These are phyloP conservation scores for Fistulifera pelliculosa DNA, from an alignment of 108 stramenopile genomes.

Conservation along the genomic window DNA sequence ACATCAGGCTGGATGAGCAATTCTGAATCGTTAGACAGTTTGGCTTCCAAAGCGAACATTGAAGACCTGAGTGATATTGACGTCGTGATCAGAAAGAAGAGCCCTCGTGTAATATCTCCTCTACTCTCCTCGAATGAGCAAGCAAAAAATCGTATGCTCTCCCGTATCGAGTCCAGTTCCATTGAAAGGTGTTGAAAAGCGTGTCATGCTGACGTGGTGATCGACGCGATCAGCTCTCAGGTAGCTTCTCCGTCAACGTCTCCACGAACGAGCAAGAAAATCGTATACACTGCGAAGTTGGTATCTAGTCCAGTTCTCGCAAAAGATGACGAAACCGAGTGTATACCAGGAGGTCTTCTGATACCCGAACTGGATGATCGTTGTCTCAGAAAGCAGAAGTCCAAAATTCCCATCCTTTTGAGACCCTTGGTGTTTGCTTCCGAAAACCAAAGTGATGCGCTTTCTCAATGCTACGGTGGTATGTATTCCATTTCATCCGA, in stretches of 20 bases:
- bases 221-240: neutral
- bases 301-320: too few relatives aligned
- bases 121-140: neutral
- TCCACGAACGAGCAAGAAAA: neutral
- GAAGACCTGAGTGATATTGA: neutral
- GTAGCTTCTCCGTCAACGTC: neutral
- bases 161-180: neutral
- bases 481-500: neutral
- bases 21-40: neutral
- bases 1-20: constrained; percentile 5
- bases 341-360: too few relatives aligned
- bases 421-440: neutral
- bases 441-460: neutral
- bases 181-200: neutral
- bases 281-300: neutral
- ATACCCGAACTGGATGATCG: too few relatives aligned
- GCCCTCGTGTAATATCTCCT: neutral
- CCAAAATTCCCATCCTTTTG: neutral
- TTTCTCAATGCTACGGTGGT: neutral
- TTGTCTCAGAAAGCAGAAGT: neutral
- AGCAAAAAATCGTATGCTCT: neutral
- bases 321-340: too few relatives aligned
- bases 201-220: neutral
- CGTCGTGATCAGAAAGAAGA: neutral
- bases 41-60: neutral